phyloP scores from a whole-genome alignment of 2,329 filamentous ascomycete genomes.

The Hypoxylon sp. region DNA sequence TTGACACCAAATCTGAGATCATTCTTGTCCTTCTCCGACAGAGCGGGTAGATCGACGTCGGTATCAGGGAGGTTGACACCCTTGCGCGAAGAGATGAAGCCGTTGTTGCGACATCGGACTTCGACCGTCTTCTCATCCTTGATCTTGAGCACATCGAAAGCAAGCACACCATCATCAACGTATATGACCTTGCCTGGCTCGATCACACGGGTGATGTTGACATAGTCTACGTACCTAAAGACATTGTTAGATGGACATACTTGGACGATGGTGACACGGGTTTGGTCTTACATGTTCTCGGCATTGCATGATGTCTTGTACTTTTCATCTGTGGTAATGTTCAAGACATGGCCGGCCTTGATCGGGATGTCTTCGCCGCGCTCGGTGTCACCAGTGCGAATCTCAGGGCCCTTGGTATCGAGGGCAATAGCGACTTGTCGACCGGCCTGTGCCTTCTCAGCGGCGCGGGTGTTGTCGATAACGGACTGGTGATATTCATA shows the following conservation, averaged over 20 bases:
- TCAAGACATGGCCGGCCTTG: slow-evolving; percentile 81
- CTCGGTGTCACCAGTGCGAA: slow-evolving; percentile 73
- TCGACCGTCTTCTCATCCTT: slow-evolving; percentile 89
- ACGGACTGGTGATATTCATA: slow-evolving; percentile 99
- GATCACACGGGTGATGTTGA: slow-evolving; percentile 99
- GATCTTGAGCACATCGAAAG: slow-evolving; percentile 90
- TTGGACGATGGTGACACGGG: not conserved
- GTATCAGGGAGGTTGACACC: slow-evolving; percentile 99
- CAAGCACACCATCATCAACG: slow-evolving; percentile 97
- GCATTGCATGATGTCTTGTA: slow-evolving; percentile 86
- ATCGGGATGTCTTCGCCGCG: slow-evolving; percentile 92
- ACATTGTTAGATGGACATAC: slow-evolving; percentile 14
- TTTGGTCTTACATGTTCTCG: slow-evolving; percentile 82
- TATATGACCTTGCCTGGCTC: slow-evolving; percentile 91
- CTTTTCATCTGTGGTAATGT: slow-evolving; percentile 95
- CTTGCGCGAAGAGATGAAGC: slow-evolving; percentile 98
- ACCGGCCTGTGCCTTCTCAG: slow-evolving; percentile 78
- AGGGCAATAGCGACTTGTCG: slow-evolving; percentile 96
- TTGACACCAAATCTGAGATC: slow-evolving; percentile 96
- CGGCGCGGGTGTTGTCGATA: slow-evolving; percentile 92
- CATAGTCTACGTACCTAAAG: slow-evolving; percentile 92
- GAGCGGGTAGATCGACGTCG: slow-evolving; percentile 94
- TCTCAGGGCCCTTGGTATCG: slow-evolving; percentile 72
- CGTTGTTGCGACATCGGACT: slow-evolving; percentile 92
- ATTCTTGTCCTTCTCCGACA: slow-evolving; percentile 97